Evolutionary conservation across 2,329 filamentous ascomycete genomes (phyloP).

Genomic region (Penicillium sp.): DNA sequence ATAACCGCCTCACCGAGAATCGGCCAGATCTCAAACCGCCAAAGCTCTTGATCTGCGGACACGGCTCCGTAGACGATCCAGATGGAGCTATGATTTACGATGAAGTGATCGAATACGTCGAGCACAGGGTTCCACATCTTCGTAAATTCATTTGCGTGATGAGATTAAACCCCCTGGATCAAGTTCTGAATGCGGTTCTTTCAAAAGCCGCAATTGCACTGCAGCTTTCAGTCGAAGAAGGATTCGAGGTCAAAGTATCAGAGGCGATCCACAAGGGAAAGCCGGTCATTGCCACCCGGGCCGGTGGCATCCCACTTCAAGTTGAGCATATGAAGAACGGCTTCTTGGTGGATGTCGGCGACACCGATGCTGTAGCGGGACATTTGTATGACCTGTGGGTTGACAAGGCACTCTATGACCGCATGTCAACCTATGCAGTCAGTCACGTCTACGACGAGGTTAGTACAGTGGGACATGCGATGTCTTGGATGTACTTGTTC

Average conservation of each 20-base stretch:
- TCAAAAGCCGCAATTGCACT: slow-evolving; percentile 66
- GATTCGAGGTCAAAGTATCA: slow-evolving; percentile 57
- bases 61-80: slow-evolving; percentile 76
- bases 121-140: slow-evolving; percentile 52
- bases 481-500: slow-evolving; percentile 75
- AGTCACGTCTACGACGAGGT: slow-evolving; percentile 74
- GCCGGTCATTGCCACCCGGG: background rate
- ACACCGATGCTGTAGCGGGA: slow-evolving; percentile 64
- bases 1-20: slow-evolving; percentile 53
- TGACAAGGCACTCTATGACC: slow-evolving; percentile 60
- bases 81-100: slow-evolving; percentile 71
- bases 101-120: slow-evolving; percentile 64
- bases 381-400: slow-evolving; percentile 65
- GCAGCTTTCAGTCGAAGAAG: slow-evolving; percentile 72
- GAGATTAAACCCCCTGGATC: slow-evolving; percentile 71
- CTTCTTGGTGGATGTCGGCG: slow-evolving; percentile 63
- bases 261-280: background rate
- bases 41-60: slow-evolving; percentile 71
- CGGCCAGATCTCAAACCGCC: slow-evolving; percentile 55
- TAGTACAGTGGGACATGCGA: slow-evolving; percentile 72
- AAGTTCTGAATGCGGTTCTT: slow-evolving; percentile 71
- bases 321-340: too few relatives aligned
- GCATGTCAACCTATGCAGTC: slow-evolving; percentile 63
- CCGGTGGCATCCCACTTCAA: background rate
- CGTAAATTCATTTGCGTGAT: slow-evolving; percentile 65